A percentile compares a stretch with the other conserved stretches of the same genome.
Evolutionary conservation across 352 stramenopile genomes (phyloP).

Genomic region (Pythium brassicae): DNA sequence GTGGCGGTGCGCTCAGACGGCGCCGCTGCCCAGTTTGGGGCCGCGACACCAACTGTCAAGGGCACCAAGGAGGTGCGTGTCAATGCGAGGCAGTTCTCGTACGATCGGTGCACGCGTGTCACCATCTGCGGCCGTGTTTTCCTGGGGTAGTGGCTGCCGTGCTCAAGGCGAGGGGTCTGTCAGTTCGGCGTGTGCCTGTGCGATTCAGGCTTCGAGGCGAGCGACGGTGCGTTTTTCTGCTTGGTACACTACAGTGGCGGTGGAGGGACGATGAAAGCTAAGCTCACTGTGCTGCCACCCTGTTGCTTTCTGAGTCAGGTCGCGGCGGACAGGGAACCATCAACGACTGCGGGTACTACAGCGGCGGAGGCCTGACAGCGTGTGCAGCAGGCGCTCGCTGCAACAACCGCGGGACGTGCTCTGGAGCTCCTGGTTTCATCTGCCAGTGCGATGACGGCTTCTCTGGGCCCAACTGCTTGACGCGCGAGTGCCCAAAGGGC

Average conservation of each 20-base stretch:
- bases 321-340: conserved; percentile 23
- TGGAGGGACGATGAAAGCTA: no score
- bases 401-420: conserved; percentile 55
- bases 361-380: conserved; percentile 28
- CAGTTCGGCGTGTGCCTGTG: conserved; percentile 47
- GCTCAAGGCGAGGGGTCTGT: conserved; percentile 53
- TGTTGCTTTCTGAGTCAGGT: conserved; percentile 6
- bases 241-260: no score
- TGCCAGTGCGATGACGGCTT: conserved; percentile 57
- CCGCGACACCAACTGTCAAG: conserved; percentile 22
- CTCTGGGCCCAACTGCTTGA: conserved; percentile 53
- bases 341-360: conserved; percentile 43
- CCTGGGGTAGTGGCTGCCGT: conserved; percentile 44
- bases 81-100: background rate
- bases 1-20: conserved; percentile 19
- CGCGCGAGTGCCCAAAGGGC: conserved; percentile 41
- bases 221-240: conserved; percentile 34
- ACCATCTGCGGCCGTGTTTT: background rate
- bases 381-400: conserved; percentile 46
- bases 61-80: conserved; percentile 57
- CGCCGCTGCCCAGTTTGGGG: conserved; percentile 26
- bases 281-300: no score
- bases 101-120: background rate
- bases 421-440: conserved; percentile 28
- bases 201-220: conserved; percentile 39